These are phyloP conservation scores for Xerocomellus amylosporus DNA, from an alignment of 768 basidiomycete genomes.

Conservation along the genomic window DNA sequence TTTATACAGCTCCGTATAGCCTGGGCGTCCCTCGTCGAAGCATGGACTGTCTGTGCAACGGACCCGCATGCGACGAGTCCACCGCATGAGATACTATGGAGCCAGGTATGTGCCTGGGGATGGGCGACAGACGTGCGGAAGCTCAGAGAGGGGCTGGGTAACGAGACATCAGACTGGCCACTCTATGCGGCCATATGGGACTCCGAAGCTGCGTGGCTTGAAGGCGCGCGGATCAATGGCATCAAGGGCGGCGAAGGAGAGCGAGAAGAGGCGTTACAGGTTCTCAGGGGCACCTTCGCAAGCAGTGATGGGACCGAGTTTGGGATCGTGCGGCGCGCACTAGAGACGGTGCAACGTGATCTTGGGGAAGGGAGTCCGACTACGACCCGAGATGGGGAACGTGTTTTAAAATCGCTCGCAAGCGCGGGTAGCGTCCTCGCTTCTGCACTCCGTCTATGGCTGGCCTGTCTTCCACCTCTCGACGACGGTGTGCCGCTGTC, in stretches of 20 bases:
- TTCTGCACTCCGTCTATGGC: constrained; percentile 58
- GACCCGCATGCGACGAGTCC: constrained; percentile 90
- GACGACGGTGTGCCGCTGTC: constrained; percentile 36
- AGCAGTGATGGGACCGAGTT: constrained; percentile 32
- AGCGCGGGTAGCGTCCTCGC: constrained; percentile 38
- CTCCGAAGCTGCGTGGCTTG: constrained; percentile 61
- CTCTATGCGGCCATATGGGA: constrained; percentile 40
- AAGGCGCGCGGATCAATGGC: constrained; percentile 73
- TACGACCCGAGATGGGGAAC: constrained; percentile 4
- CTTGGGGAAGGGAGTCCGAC: constrained; percentile 13
- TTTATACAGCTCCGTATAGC: constrained; percentile 37
- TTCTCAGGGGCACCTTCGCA: constrained; percentile 40
- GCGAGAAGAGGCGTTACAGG: constrained; percentile 38
- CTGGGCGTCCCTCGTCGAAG: constrained; percentile 59
- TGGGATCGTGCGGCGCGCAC: constrained; percentile 35
- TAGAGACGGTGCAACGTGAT: constrained; percentile 34
- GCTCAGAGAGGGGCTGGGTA: constrained; percentile 35
- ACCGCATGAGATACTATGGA: constrained; percentile 87
- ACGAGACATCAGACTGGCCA: constrained; percentile 22
- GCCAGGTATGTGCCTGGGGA: constrained; percentile 73
- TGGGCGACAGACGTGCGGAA: constrained; percentile 64
- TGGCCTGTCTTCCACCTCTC: constrained; percentile 54
- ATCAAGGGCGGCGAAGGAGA: constrained; percentile 65
- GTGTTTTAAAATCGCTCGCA: constrained; percentile 31
- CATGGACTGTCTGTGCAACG: constrained; percentile 81